These are phyloP conservation scores for Mucor mucedo DNA, from an alignment of 371 early-diverging fungal species.

Conservation along the genomic window DNA sequence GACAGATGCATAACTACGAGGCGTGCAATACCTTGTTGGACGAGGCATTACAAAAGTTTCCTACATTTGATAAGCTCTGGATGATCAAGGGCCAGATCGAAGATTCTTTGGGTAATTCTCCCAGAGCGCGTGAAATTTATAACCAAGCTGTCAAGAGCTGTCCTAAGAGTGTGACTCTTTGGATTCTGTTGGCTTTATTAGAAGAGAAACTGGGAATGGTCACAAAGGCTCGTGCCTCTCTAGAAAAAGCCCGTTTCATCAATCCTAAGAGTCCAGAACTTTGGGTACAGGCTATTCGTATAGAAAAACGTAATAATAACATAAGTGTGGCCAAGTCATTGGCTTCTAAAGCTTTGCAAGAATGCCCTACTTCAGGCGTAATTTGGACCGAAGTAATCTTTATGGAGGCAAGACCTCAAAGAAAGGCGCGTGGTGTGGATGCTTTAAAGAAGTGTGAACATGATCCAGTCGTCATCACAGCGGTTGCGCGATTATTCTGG, in stretches of 20 bases:
- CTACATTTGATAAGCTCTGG: constrained; percentile 89
- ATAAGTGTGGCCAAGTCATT: constrained; percentile 75
- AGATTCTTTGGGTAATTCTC: constrained; percentile 52
- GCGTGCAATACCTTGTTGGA: constrained; percentile 74
- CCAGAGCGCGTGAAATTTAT: constrained; percentile 79
- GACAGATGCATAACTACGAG: constrained; percentile 72
- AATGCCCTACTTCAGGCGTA: constrained; percentile 86
- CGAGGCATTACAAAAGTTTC: constrained; percentile 75
- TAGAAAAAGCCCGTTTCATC: constrained; percentile 87
- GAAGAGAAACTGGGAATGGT: constrained; percentile 78
- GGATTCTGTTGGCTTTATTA: constrained; percentile 80
- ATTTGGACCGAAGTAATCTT: constrained; percentile 92
- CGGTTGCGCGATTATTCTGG: constrained; percentile 94
- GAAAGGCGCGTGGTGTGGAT: constrained; percentile 88
- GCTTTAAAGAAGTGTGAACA: constrained; percentile 92
- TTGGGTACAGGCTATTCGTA: constrained; percentile 91
- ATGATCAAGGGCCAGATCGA: constrained; percentile 90
- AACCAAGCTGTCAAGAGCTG: constrained; percentile 79
- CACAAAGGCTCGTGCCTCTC: constrained; percentile 83
- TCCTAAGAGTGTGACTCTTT: constrained; percentile 79
- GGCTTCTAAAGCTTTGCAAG: constrained; percentile 89
- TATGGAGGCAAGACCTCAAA: constrained; percentile 86
- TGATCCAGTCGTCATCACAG: constrained; percentile 77
- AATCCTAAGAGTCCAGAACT: constrained; percentile 83
- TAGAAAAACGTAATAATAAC: constrained; percentile 79